phyloP scores from a whole-genome alignment of 176 grass and related monocot genomes.

The Triticum dicoccoides region DNA sequence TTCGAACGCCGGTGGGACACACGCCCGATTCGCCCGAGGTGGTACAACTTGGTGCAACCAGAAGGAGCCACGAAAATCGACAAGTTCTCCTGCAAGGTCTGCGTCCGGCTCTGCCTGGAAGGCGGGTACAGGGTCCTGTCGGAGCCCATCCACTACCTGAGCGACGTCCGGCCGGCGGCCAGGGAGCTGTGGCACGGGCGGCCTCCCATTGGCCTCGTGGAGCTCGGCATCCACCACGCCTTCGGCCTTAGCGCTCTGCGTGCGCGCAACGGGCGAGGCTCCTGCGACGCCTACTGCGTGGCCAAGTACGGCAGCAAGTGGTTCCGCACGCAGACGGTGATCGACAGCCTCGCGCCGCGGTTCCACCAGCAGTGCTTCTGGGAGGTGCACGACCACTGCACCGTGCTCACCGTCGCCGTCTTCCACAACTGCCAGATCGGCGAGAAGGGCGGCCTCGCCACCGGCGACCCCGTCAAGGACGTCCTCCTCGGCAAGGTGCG shows the following conservation, averaged over 20 bases:
- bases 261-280: constrained; percentile 52
- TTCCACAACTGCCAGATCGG: constrained; percentile 79
- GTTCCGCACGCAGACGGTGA: constrained; percentile 70
- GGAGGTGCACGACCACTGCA: constrained; percentile 78
- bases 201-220: constrained; percentile 51
- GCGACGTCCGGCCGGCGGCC: constrained; percentile 58
- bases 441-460: constrained; percentile 48
- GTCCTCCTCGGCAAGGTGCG: constrained; percentile 74
- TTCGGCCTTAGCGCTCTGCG: constrained; percentile 53
- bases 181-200: constrained; percentile 44
- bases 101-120: constrained; percentile 47
- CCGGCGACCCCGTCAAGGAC: constrained; percentile 58
- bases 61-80: constrained; percentile 46
- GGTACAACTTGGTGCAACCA: constrained; percentile 48
- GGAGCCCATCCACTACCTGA: constrained; percentile 59
- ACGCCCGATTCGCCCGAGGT: constrained; percentile 39
- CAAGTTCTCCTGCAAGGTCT: constrained; percentile 31
- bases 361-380: constrained; percentile 83
- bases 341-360: constrained; percentile 62
- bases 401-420: constrained; percentile 77
- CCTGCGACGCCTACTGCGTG: constrained; percentile 78
- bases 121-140: constrained; percentile 55
- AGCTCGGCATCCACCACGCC: constrained; percentile 72
- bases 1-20: constrained; percentile 50
- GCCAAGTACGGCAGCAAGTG: constrained; percentile 86